phyloP scores from a whole-genome alignment of 305 asterid species.

The Andrographis paniculata region DNA sequence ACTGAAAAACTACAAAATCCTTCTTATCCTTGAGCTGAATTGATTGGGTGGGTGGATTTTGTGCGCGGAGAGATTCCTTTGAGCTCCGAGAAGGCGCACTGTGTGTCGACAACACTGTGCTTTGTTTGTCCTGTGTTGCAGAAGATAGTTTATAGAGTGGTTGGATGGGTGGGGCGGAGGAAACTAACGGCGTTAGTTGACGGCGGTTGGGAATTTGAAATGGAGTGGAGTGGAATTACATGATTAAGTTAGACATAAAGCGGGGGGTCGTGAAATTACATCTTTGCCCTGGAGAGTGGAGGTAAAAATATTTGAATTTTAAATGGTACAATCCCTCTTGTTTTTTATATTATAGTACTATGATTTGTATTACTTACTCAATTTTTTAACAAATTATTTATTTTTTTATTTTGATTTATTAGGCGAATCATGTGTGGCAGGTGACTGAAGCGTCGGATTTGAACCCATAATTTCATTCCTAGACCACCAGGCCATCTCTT shows the following conservation, averaged over 20 bases:
- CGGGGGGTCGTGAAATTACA: background rate
- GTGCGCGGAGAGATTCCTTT: constrained; percentile 17
- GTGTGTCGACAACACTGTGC: constrained; percentile 27
- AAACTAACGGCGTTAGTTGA: constrained; percentile 38
- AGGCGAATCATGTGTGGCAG: too few relatives aligned
- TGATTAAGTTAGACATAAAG: constrained; percentile 12
- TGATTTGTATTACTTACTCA: too few relatives aligned
- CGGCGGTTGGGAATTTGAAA: constrained; percentile 36
- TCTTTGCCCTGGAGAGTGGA: background rate
- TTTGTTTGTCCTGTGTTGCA: constrained; percentile 26
- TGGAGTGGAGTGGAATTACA: constrained; percentile 13
- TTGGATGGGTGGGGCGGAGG: constrained; percentile 9
- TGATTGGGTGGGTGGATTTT: constrained; percentile 19
- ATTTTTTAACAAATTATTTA: too few relatives aligned
- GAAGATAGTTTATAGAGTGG: constrained; percentile 19
- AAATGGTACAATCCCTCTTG: too few relatives aligned
- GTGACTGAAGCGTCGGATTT: too few relatives aligned
- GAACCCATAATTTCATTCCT: too few relatives aligned
- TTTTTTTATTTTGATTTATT: too few relatives aligned
- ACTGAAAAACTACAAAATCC: too few relatives aligned
- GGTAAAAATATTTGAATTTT: too few relatives aligned
- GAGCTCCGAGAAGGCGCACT: background rate
- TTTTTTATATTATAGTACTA: too few relatives aligned
- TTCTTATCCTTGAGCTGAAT: too few relatives aligned
- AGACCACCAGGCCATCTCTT: too few relatives aligned